These are phyloP conservation scores for Cinnamomum micranthum DNA, from an alignment of 164 flowering plant genomes.

Conservation along the genomic window DNA sequence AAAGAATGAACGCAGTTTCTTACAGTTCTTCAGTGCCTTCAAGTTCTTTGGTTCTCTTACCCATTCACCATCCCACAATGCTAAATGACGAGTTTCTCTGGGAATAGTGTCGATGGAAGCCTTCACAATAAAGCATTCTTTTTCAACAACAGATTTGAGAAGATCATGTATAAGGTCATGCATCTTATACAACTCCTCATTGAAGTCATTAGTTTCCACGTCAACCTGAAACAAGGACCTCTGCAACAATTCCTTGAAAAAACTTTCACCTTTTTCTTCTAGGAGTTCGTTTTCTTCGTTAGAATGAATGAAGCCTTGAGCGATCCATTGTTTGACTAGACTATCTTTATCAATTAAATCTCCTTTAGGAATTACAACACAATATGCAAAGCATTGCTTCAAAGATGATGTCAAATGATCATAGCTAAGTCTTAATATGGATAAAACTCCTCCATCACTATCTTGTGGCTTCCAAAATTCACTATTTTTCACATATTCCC, in stretches of 20 bases:
- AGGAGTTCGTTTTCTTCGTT: not conserved
- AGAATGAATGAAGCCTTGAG: slow-evolving; percentile 13
- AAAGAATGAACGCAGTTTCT: not conserved
- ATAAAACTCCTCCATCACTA: not conserved
- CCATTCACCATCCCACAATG: not conserved
- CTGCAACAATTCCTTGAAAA: slow-evolving; percentile 5
- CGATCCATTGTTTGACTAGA: slow-evolving; percentile 17
- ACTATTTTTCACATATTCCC: slow-evolving; percentile 10
- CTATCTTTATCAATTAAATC: slow-evolving; percentile 1
- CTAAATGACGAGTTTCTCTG: not conserved
- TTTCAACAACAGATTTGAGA: too few species aligned
- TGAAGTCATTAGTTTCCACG: not conserved
- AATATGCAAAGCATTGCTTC: slow-evolving; percentile 16
- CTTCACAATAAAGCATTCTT: too few species aligned
- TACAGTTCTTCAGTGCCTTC: not conserved
- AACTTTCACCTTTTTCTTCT: slow-evolving; percentile 2
- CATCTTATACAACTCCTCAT: not conserved
- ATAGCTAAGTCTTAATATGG: slow-evolving; percentile 17
- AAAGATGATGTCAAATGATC: not conserved
- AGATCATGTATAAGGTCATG: too few species aligned
- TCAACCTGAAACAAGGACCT: slow-evolving; percentile 7
- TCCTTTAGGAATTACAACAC: slow-evolving; percentile 18
- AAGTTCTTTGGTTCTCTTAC: not conserved
- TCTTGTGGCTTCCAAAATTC: slow-evolving; percentile 7
- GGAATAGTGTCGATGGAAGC: not conserved